Evolutionary conservation across 192 early-diverging fungal species (phyloP).

Genomic region (Gonapodya prolifera): DNA sequence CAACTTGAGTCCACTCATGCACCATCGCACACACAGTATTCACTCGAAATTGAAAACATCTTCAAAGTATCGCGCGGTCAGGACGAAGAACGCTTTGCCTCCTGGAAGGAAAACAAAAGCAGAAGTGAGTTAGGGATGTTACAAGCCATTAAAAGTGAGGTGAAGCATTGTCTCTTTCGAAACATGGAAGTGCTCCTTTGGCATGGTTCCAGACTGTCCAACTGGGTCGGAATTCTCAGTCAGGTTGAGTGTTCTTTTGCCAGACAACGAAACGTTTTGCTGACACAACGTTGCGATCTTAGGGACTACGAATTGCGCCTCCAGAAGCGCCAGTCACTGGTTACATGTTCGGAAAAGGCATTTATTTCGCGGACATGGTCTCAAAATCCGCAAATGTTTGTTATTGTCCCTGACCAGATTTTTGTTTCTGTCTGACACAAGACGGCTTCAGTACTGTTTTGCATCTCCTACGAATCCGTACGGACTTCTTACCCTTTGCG

Average conservation of each 20-base stretch:
- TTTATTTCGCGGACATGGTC: slow-evolving; percentile 72
- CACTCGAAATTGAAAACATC: background rate
- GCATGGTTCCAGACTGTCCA: slow-evolving; percentile 66
- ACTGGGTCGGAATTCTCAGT: slow-evolving; percentile 61
- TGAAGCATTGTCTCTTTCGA: too few relatives aligned
- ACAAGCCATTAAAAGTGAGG: too few relatives aligned
- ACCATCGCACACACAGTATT: background rate
- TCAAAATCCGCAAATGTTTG: background rate
- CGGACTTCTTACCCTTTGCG: slow-evolving; percentile 59
- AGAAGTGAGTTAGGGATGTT: background rate
- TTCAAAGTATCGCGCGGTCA: background rate
- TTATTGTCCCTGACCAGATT: background rate
- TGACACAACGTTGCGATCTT: too few relatives aligned
- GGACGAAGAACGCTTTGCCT: background rate
- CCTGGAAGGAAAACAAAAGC: background rate
- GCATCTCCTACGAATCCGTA: slow-evolving; percentile 19
- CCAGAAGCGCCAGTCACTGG: slow-evolving; percentile 54
- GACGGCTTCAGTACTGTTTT: slow-evolving; percentile 38
- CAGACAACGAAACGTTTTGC: too few relatives aligned
- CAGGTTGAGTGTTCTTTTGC: too few relatives aligned
- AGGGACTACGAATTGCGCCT: slow-evolving; percentile 38
- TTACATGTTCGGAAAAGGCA: slow-evolving; percentile 66
- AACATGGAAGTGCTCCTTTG: slow-evolving; percentile 51
- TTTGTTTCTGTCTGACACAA: background rate
- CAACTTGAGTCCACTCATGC: background rate